Evolutionary conservation across 352 stramenopile genomes (phyloP), one percentile per base, ranked within the genome.

Genomic region (Lagenidium giganteum): DNA sequence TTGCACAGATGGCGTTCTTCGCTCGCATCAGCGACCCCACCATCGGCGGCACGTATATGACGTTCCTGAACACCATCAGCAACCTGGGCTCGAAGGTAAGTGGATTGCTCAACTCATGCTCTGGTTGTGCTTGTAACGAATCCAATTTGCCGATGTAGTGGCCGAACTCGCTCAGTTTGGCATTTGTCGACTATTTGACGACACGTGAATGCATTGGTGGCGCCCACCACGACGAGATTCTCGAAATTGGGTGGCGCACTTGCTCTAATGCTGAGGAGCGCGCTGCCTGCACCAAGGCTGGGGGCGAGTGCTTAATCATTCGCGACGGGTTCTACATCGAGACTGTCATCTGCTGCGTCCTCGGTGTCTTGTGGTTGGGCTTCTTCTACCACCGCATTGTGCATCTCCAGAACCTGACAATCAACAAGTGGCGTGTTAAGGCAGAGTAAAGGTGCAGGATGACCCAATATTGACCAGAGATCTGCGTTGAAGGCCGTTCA

Each of bases 21-120:
- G 95, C 96, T 38, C 75, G 86, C 32, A 90, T 99, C 46, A 97
- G 96, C 30, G 97, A 99, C 61, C 95, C 95, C 13, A 86, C 83
- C 12, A 99, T 99, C 61, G 97, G 97, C 37, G 97, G 97, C 40
- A 98, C 88, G 16, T 99, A 99, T 79, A 99, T 99, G 97, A 99
- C 97, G 24, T 92, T 99, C 41, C 79, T 99, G 33, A 99, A 99
- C 63, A 99, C 97, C 5, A 86, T 99, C 54, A 92, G 93, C 31
- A 99, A 99, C 68, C 57, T 99, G 13, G 97, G 96, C 32, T 92
- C 82, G 42, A 99, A 98, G 49, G 70, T 83, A 64, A 26, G 30
- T 3, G 1, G 5, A 18, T 1, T 6, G 9, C 23, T 17, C n/a
- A 22, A 26, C 26, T 29, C 24, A 33, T 21, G 13, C 24, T 45